These are phyloP conservation scores for Gracilaria domingensis DNA, from an alignment of 23 red algal genomes.

Conservation along the genomic window DNA sequence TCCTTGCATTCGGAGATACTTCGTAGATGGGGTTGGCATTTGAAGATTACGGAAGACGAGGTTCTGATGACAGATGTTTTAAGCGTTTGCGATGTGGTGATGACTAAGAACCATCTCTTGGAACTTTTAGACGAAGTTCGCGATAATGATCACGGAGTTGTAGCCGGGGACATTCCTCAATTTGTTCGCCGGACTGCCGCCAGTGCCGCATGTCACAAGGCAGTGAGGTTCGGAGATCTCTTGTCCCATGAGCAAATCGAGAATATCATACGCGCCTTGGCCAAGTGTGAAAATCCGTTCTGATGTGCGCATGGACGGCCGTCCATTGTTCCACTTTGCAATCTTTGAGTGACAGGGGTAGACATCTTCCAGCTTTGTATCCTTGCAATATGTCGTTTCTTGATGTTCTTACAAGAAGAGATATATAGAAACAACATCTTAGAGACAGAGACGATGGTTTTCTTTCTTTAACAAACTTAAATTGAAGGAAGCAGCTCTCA, in stretches of 20 bases:
- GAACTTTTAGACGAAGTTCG: constrained; percentile 62
- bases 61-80: constrained; percentile 7
- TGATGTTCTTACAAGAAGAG: no score
- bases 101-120: constrained; percentile 46
- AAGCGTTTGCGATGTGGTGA: constrained; percentile 22
- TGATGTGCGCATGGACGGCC: constrained; percentile 94
- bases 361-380: neutral
- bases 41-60: neutral
- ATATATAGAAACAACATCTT: no score
- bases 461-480: no score
- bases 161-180: constrained; percentile 11
- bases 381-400: no score
- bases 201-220: constrained; percentile 76
- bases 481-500: no score
- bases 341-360: neutral
- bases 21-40: constrained; percentile 44
- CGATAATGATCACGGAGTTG: constrained; percentile 2
- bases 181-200: constrained; percentile 55
- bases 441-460: no score
- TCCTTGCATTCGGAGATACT: neutral
- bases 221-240: constrained; percentile 90
- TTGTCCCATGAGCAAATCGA: constrained; percentile 56
- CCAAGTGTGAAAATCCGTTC: constrained; percentile 83
- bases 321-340: constrained; percentile 78
- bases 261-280: constrained; percentile 51